A percentile compares a stretch with the other conserved stretches of the same genome.
Evolutionary conservation across 1,284 basidiomycete species (phyloP).

Genomic region (Ganoderma resinaceum): DNA sequence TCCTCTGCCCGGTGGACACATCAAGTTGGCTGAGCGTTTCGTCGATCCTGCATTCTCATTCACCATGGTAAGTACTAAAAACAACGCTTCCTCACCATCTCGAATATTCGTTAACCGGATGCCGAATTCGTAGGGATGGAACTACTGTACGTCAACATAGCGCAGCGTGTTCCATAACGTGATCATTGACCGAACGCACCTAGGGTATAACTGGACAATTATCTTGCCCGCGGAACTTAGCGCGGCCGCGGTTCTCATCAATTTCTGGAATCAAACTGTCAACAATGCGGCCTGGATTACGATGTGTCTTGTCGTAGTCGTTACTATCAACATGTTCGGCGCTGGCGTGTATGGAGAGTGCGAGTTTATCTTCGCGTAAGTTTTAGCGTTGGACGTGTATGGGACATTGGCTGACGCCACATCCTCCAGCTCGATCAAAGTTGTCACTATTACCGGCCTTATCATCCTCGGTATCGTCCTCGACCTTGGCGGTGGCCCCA

Average conservation of each 20-base stretch:
- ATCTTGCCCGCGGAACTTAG: conserved; percentile 67
- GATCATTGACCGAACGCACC: neutral
- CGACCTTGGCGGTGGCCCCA: conserved; percentile 65
- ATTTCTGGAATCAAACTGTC: conserved; percentile 60
- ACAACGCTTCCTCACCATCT: neutral
- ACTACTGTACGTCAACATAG: conserved; percentile 51
- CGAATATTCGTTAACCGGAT: neutral
- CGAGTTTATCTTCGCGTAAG: conserved; percentile 61
- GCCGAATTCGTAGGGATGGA: conserved; percentile 57
- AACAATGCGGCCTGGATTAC: conserved; percentile 71
- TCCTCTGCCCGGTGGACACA: conserved; percentile 75
- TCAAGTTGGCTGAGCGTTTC: conserved; percentile 73
- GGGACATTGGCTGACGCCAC: neutral
- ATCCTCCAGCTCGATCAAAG: conserved; percentile 58
- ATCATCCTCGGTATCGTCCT: conserved; percentile 66
- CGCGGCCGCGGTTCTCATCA: conserved; percentile 69
- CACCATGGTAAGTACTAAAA: conserved; percentile 49
- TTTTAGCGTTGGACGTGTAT: neutral
- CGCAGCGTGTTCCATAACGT: too few species aligned
- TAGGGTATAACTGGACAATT: conserved; percentile 62
- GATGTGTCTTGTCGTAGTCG: conserved; percentile 66
- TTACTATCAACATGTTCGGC: conserved; percentile 73
- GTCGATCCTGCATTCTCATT: conserved; percentile 75
- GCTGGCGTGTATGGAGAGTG: conserved; percentile 55
- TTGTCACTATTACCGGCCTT: conserved; percentile 56